Base-by-base conservation (phyloP, 306 rosid species). In the Inga oerstediana region DNA sequence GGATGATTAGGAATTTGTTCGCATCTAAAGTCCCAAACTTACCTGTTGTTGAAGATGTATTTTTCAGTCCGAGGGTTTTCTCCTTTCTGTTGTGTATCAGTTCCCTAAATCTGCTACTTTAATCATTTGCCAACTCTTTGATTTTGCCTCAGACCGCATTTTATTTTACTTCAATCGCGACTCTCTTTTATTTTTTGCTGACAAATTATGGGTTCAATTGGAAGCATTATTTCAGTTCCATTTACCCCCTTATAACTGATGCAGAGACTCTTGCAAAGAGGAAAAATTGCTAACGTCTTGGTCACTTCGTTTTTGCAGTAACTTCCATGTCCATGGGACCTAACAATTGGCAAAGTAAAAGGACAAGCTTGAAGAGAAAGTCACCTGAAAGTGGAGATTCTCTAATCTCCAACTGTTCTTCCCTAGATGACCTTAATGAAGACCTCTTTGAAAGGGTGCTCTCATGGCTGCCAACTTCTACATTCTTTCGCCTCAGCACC, bases 391-490 rank as follows among this genome's bases (percentile, higher is more conserved):
- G 83, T 61, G 91, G 79, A 44, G 84, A 82, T 4, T 14, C 39
- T 54, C 13, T 51, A 64, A 65, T 51, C 80, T 68, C 84, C 59
- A 79, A 83, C 81, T 61, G 51, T 52, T 88, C 86, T 82, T 84
- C 93, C 30, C 81, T 96, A 75, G 99, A 93, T 46, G 91, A 93
- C 80, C 93, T 96, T 37, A 96, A 96, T 80, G 92, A 93, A 84
- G 99, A 96, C 83, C 88, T 96, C 75, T 93, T 96, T 2, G 99
- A 96, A 56, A 86, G 86, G 80, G 89, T 96, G 24, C 99, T 96
- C 27, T 93, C 98, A 19, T 81, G 99, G 94, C 88, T 96, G 37
- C 97, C 98, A 24, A 87, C 98, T 81, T 96, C 99, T 1, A 49
- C 93, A 27, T 96, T 96, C 84, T 90, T 93, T 78, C 97, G 97